Conservation (phyloP, 106 monocot species). For the Dendrobium huoshanense region DNA sequence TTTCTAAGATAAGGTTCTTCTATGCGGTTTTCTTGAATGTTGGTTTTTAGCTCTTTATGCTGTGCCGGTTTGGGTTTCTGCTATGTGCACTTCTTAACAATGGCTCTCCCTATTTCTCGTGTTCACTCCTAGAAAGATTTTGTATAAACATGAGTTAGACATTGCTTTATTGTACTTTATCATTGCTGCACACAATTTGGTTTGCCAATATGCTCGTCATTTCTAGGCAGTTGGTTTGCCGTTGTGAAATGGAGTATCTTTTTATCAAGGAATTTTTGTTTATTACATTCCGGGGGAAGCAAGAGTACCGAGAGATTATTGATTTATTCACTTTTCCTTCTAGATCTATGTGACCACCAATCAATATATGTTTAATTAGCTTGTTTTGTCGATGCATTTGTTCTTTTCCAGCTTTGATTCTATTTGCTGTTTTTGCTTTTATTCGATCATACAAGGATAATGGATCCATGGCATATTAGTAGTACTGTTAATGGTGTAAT, state of each 20-base stretch:
- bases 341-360: background rate
- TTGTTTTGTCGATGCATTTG: background rate
- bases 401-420: background rate
- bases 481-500: background rate
- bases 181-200: background rate
- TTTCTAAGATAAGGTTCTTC: background rate
- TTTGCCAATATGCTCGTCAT: background rate
- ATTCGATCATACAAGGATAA: background rate
- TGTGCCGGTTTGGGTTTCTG: too few species aligned
- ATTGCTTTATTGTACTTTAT: background rate
- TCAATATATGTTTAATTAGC: conserved; percentile 1
- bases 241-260: background rate
- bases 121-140: too few species aligned
- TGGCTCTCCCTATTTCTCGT: too few species aligned
- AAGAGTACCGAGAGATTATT: background rate
- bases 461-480: background rate
- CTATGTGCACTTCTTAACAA: too few species aligned
- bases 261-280: background rate
- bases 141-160: too few species aligned
- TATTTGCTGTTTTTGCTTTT: background rate
- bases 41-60: too few species aligned
- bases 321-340: background rate
- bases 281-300: background rate
- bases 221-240: background rate
- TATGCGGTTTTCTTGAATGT: background rate